Conservation (phyloP, 768 basidiomycete species). For the Suillus hirtellus region DNA sequence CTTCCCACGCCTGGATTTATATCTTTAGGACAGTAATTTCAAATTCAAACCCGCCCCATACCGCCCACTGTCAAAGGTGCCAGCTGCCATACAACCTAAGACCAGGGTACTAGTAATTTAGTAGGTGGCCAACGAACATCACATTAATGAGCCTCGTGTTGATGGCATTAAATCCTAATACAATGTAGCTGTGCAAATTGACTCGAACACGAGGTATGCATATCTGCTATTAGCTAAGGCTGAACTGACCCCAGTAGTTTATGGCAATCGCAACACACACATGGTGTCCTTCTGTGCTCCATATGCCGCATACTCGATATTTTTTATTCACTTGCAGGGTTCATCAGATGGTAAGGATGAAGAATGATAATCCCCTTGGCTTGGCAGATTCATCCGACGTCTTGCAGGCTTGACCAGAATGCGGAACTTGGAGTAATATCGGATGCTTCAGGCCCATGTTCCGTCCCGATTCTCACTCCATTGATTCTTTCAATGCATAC, state of each 20-base stretch:
- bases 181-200: background rate
- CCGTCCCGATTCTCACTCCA: background rate
- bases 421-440: background rate
- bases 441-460: background rate
- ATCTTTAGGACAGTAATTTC: background rate
- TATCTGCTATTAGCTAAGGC: background rate
- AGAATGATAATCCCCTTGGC: background rate
- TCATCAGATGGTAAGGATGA: background rate
- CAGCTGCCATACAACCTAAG: background rate
- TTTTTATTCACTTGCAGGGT: background rate
- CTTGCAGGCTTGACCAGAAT: background rate
- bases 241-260: background rate
- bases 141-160: background rate
- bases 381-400: background rate
- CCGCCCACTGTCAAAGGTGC: background rate
- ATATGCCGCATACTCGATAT: background rate
- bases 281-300: background rate
- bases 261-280: background rate
- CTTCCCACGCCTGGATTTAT: no score
- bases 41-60: background rate
- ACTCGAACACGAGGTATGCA: constrained; percentile 5
- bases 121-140: background rate
- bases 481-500: background rate
- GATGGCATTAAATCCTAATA: background rate
- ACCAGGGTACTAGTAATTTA: constrained; percentile 1